Base-by-base conservation (phyloP, 1,284 basidiomycete species). In the Marasmius oreades region DNA sequence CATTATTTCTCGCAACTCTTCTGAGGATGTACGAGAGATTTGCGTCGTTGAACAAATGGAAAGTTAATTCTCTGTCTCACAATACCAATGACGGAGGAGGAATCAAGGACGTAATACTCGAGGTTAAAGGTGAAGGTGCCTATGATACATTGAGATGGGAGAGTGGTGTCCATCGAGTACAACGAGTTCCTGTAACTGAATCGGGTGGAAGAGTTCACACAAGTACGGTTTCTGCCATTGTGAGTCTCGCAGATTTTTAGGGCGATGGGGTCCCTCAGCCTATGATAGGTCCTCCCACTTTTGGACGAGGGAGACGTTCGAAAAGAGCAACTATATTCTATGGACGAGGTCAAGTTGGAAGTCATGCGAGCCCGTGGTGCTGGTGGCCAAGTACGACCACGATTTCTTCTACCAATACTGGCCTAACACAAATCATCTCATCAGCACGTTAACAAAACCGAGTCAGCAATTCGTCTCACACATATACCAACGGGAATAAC, bases 401-500 rank as follows among this genome's bases (percentile, higher is more conserved):
- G 51, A 47, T 24, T 31, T 47, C 18, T 16, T 43, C 18, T 11
- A 10, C n/a, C 22, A 28, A 45, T 43, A 12, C 22, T 16, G 53
- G 31, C 18, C 48, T 56, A 44, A 60, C 63, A 28, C 60, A 37
- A n/a, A 42, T 34, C 16, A 53, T 11, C 20, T 56, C 36, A 51
- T 3, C 66, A 96, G 88, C 96, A 99, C 73, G 97, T 99, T 66
- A 99, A 99, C 76, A 94, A 93, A 79, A 99, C 96, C 0, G 97
- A 99, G 72, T 98, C 95, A 0, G 97, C 97, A 1, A 93, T 99
- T n/a, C 88, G 97, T 1, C 73, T 99, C 34, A 97, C 95, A 0
- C 97, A 99, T 65, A 74, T 92, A 12, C 96, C 97, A 0, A 93
- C 94, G 1, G 95, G 95, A 0, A 92, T 98, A 55, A 90, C 88